Base-by-base conservation (phyloP, 805 yeast species). In the Metschnikowia cerradonensis region DNA sequence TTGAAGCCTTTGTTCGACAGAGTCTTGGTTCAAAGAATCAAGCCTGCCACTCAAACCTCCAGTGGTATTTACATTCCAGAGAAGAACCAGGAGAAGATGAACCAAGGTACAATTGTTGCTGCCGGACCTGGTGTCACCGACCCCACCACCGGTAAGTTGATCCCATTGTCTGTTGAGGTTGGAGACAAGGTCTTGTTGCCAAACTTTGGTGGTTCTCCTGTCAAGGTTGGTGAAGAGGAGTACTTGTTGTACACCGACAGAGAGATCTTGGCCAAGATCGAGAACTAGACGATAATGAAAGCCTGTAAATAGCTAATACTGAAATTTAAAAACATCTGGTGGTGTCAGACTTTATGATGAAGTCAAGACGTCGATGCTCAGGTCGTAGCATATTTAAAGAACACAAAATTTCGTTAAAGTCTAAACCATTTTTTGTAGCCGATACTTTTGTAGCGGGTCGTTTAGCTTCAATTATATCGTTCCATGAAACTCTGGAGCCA, bases 171-270 rank as follows among this genome's bases (percentile, higher is more conserved):
- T 59, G 96, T 94, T 52, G 76, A 82, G 66, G 83, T 88, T 43
- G 99, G 99, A 63, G 99, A 94, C 76, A 83, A 85, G 63, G 98
- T 94, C 44, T 77, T 94, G 77, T 89, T 94, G 66, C 98, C 98
- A 58, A 82, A 86, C 52, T 92, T 87, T 61, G 99, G 99, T 54
- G 99, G 99, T 51, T 83, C 90, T 59, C 74, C 89, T 56, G 81
- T 94, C 71, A 90, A 88, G 75, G 81, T 94, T 62, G 91, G 88
- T 61, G 90, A 87, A 54, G 96, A 91, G 62, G 87, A 82, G 67
- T 84, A 77, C 64, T 78, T 88, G 61, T 77, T 91, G 64, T 90
- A 88, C 82, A 87, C 96, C 70, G 98, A 94, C 74, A 77, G 88
- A 64, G 99, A 92, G 75, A 88, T 92, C 70, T 81, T 94, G 65